Percentiles rank a stretch among this genome's conserved stretches.
Evolutionary conservation across 2,329 filamentous ascomycete genomes (phyloP).

Genomic region (Beauveria sp.): DNA sequence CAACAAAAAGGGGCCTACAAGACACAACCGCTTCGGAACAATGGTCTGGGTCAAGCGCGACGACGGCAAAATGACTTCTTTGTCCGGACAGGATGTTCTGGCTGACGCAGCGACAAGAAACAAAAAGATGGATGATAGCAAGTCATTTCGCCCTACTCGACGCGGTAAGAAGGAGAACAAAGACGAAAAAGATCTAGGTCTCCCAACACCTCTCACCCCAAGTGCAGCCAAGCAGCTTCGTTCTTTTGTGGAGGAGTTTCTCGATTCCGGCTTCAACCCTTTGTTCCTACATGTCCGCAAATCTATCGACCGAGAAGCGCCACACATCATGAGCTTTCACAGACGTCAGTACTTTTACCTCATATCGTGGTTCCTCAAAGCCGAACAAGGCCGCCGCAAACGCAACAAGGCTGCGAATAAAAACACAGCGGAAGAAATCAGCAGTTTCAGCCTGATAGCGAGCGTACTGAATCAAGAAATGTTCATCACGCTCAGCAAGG

Average conservation of each 20-base stretch:
- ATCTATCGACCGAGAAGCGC: slow-evolving; percentile 81
- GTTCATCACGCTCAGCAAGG: slow-evolving; percentile 79
- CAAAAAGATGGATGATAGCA: slow-evolving; percentile 82
- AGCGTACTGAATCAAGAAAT: slow-evolving; percentile 90
- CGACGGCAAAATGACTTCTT: slow-evolving; percentile 73
- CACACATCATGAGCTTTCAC: slow-evolving; percentile 71
- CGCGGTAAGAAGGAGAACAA: slow-evolving; percentile 53
- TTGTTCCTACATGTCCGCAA: slow-evolving; percentile 78
- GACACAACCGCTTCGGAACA: slow-evolving; percentile 91
- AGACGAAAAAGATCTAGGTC: slow-evolving; percentile 68
- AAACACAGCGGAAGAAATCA: slow-evolving; percentile 44
- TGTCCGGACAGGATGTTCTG: slow-evolving; percentile 83
- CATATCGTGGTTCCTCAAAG: slow-evolving; percentile 85
- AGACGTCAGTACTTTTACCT: slow-evolving; percentile 86
- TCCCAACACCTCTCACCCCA: slow-evolving; percentile 59
- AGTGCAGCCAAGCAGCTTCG: slow-evolving; percentile 71
- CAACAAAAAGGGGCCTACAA: slow-evolving; percentile 69
- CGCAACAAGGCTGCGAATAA: slow-evolving; percentile 47
- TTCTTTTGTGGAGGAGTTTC: slow-evolving; percentile 81
- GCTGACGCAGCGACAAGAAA: slow-evolving; percentile 64
- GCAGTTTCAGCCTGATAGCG: slow-evolving; percentile 80
- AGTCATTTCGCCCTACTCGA: slow-evolving; percentile 81
- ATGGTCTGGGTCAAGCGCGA: slow-evolving; percentile 95
- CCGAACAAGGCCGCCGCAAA: slow-evolving; percentile 66
- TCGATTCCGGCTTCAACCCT: slow-evolving; percentile 93